Base-by-base conservation (phyloP, 768 basidiomycete species). In the Lentinus brumalis region DNA sequence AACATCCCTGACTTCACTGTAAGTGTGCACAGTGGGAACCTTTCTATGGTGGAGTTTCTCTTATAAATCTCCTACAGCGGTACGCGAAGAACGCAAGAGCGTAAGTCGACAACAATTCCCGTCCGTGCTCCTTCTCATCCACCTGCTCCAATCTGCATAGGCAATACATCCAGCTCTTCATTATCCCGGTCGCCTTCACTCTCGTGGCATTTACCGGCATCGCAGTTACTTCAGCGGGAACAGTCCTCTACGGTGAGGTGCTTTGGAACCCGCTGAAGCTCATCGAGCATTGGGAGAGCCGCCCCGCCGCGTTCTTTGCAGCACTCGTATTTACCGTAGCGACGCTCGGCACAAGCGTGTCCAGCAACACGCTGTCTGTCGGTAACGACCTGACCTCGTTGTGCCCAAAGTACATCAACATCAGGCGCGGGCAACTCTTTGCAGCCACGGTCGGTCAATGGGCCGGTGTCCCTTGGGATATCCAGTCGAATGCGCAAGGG, bases 321-420 rank as follows among this genome's bases (percentile, higher is more conserved):
- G 80, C 89, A 0, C 86, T 91, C 70, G 82, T 85, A 38, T 92
- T 92, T 69, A 78, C 81, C 39, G 74, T 94, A 29, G 85, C 90
- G 5, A 90, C 87, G 0, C 79, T 94, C 47, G 87, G 85, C 38
- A 79, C 83, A 16, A 87, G 89, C 65, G 70, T 71, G 63, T 89
- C 90, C 21, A 92, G 92, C 18, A 96, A 96, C 73, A 83, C 83
- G 4, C 78, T 87, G 47, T 78, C 80, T 18, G 89, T 91, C 3
- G 92, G 89, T 4, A 95, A 94, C 69, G 94, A 96, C 70, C 83
- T 94, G 77, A 90, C 86, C 4, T 92, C 84, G n/a, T 75, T 91
- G 40, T 83, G 80, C 68, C 93, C 91, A 30, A 78, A 80, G 57
- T 95, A 82, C 62, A 83, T 96, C 75, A 91, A 95, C 69, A 91